phyloP scores from a whole-genome alignment of 1,284 basidiomycete species.

The Phellinidium pouzarii region DNA sequence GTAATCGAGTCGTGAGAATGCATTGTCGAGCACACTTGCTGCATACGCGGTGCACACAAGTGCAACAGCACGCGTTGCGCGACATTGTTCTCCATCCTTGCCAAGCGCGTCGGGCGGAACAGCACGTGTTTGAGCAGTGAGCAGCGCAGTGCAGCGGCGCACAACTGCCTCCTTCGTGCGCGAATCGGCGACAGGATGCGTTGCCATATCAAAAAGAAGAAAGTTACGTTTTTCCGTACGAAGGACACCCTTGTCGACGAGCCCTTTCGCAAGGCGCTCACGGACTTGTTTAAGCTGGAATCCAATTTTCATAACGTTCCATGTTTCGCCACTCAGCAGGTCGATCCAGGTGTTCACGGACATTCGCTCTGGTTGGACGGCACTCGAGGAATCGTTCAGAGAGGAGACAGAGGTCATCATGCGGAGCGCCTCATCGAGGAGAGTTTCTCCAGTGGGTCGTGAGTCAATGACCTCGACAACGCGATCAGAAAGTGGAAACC shows the following conservation, averaged over 20 bases:
- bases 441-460: slow-evolving; percentile 87
- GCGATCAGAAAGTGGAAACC: slow-evolving; percentile 74
- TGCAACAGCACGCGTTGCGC: slow-evolving; percentile 74
- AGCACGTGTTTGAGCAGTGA: slow-evolving; percentile 80
- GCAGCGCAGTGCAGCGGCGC: slow-evolving; percentile 64
- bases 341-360: slow-evolving; percentile 93
- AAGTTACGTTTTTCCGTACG: slow-evolving; percentile 97
- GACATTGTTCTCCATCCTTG: slow-evolving; percentile 72
- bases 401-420: slow-evolving; percentile 61
- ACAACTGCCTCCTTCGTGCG: slow-evolving; percentile 84
- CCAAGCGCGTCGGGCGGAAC: slow-evolving; percentile 69
- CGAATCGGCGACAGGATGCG: slow-evolving; percentile 89
- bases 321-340: slow-evolving; percentile 90
- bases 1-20: slow-evolving; percentile 79
- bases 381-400: slow-evolving; percentile 24
- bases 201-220: slow-evolving; percentile 97
- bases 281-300: slow-evolving; percentile 97
- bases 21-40: slow-evolving; percentile 92
- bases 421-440: slow-evolving; percentile 90
- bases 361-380: slow-evolving; percentile 42
- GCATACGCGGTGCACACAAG: slow-evolving; percentile 87
- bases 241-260: slow-evolving; percentile 96
- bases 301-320: slow-evolving; percentile 98
- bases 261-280: slow-evolving; percentile 92
- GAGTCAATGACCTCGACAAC: slow-evolving; percentile 89